Percentiles rank a stretch among this genome's conserved stretches.
Conservation (phyloP, 2,329 filamentous ascomycete genomes). For the Acrocalymma vagum region DNA sequence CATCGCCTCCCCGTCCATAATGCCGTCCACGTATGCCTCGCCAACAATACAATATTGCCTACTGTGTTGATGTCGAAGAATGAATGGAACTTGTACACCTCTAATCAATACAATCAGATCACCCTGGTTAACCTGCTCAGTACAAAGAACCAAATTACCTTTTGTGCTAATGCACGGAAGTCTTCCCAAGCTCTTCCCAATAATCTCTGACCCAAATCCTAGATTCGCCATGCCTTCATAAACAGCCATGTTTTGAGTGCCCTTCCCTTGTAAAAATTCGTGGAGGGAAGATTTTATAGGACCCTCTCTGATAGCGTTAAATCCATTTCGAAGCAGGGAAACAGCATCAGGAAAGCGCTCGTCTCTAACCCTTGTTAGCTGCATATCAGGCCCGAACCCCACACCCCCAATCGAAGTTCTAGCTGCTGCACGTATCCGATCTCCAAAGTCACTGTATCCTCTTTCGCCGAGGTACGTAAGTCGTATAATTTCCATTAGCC, state of each 20-base stretch:
- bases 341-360: too few relatives aligned
- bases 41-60: slow-evolving; percentile 14
- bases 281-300: too few relatives aligned
- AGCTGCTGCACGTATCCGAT: slow-evolving; percentile 8
- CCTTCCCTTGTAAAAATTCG: too few relatives aligned
- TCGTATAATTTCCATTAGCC: slow-evolving; percentile 14
- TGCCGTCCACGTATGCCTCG: slow-evolving; percentile 28
- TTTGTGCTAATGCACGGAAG: slow-evolving; percentile 18
- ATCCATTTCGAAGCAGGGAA: too few relatives aligned
- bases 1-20: slow-evolving; percentile 28
- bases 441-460: slow-evolving; percentile 4
- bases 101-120: slow-evolving; percentile 19
- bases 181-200: slow-evolving; percentile 11
- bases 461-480: slow-evolving; percentile 10
- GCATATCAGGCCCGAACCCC: too few relatives aligned
- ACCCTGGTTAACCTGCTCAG: slow-evolving; percentile 10
- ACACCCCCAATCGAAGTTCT: slow-evolving; percentile 12
- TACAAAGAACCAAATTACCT: slow-evolving; percentile 18
- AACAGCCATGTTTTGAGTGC: too few relatives aligned
- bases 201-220: slow-evolving; percentile 19
- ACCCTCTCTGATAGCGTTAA: too few relatives aligned
- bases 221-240: too few relatives aligned
- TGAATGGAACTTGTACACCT: slow-evolving; percentile 22
- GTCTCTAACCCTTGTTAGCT: too few relatives aligned
- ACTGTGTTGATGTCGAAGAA: slow-evolving; percentile 11